Base-by-base conservation (phyloP, 805 yeast species). In the Candida silvatica region DNA sequence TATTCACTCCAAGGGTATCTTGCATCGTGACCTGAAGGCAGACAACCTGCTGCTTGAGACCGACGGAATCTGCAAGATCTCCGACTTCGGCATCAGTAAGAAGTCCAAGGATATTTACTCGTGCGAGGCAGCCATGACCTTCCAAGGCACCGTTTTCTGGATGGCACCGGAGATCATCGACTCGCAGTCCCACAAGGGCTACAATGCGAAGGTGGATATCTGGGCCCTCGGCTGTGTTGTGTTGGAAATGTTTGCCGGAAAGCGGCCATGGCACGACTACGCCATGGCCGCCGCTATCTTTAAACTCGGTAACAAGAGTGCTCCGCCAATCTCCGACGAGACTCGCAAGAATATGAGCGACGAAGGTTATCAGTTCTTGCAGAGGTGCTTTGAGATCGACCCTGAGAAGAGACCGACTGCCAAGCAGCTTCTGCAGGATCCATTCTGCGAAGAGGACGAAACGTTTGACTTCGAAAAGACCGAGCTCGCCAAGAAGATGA, bases 91-190 rank as follows among this genome's bases (percentile, higher is more conserved):
- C 31, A 92, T 92, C 35, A 87, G 97, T 28, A 88, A 86, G 54
- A 75, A 77, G 49, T 75, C 86, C 9, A 71, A 77, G 30, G 88
- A 92, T 52, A 84, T 90, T 17, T 90, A 92, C 54, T 78, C 83
- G 20, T 87, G 92, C 55, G 78, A 85, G 48, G 86, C 95, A 4
- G 96, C 86, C 37, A 84, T 88, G 95, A 88, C 97, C 9, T 55
- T 59, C 42, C 95, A 94, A 58, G 99, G 99, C 17, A 88, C 98
- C 0, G 86, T 94, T 1, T 92, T 88, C 56, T 92, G 98, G 98
- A 92, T 92, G 98, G 99, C 99, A 1, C 99, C 99, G 0, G 99
- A 92, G 53, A 95, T 94, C 44, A 87, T 92, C 34, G 90, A 87
- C 53, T 86, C 85, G 39, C 77, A 77, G 16, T 77, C 74, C 3